Base-by-base conservation (phyloP, 164 flowering plant species). In the Nelumbo lutea region DNA sequence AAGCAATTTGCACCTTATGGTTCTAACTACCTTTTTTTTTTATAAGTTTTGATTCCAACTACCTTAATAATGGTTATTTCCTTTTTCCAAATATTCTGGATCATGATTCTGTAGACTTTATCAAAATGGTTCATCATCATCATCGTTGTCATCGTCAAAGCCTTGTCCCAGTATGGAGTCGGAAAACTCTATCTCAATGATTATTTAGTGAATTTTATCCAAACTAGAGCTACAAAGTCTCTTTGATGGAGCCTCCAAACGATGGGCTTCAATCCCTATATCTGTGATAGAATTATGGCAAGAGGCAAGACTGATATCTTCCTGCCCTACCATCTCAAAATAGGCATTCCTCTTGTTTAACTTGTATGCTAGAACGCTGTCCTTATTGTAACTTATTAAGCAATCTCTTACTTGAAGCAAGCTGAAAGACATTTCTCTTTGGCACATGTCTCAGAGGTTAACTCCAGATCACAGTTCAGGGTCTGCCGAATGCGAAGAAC, bases 401-500 rank as follows among this genome's bases (percentile, higher is more conserved):
- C 10, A 13, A 41, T 14, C 9, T 43, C n/a, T 62, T 43, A 2
- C 3, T 41, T 62, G 39, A n/a, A 50, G 39, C 2, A 43, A 13
- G 9, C 43, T 42, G 50, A 43, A 27, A 43, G 60, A 5, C 45
- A 59, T 38, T 27, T 27, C 41, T 55, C 6, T 40, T 44, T 1
- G 3, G 43, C 43, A 11, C 13, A 27, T 46, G 9, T 14, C 38
- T n/a, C 42, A 46, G 50, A 56, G 11, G 42, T 5, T 65, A 15
- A 58, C 42, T 42, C 27, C 39, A 41, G 38, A n/a, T 2, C 42
- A 44, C 43, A 39, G 15, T 46, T 66, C 69, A 40, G 38, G 43
- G 39, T 45, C 45, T 45, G n/a, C 38, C 15, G 68, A 68, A 48
- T 41, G 13, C n/a, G 27, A 59, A 59, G 52, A 68, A 48, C 59